Base-by-base conservation (phyloP, 495 filamentous ascomycete genomes). In the Platismatia glauca region DNA sequence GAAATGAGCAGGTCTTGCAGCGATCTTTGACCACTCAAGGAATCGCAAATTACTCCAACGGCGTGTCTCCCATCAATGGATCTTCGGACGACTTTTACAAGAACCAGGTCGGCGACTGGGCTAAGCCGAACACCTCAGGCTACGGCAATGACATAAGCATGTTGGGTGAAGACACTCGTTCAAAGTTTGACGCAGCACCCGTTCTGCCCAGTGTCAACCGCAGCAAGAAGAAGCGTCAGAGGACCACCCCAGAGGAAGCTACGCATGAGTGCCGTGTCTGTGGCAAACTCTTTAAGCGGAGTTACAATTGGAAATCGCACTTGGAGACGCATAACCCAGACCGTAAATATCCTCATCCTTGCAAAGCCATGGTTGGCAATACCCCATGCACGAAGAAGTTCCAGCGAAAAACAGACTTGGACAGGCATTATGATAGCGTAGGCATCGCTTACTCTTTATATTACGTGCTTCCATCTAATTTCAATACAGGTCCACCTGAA, bases 231-330 rank as follows among this genome's bases (percentile, higher is more conserved):
- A 70, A 70, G 62, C 79, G 87, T 39, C 81, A 82, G 62, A 73
- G 84, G 57, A 90, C 87, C 33, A 86, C 86, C 35, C 81, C 81
- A 55, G 86, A 87, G 63, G 86, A 90, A 73, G 89, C 89, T 46
- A 91, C 87, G 60, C 89, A 85, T 70, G 73, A 84, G 62, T 97
- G 93, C 71, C 77, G 82, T 31, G 73, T 86, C 15, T 97, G 93
- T 72, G 86, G 86, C 29, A 86, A 85, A 74, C 80, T 85, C 11
- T 97, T 97, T 71, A 89, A 89, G 64, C 77, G 93, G 58, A 88
- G 84, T 69, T 97, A 92, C 75, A 97, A 97, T 75, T 90, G 87
- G 73, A 90, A 88, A 70, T 86, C 89, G 59, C 93, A 97, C 73
- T 81, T 94, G 79, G 90, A 94, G 70, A 93, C 84, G 11, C 93